Base-by-base conservation (phyloP, 2,329 filamentous ascomycete genomes). In the Cryphonectria nitschkei region DNA sequence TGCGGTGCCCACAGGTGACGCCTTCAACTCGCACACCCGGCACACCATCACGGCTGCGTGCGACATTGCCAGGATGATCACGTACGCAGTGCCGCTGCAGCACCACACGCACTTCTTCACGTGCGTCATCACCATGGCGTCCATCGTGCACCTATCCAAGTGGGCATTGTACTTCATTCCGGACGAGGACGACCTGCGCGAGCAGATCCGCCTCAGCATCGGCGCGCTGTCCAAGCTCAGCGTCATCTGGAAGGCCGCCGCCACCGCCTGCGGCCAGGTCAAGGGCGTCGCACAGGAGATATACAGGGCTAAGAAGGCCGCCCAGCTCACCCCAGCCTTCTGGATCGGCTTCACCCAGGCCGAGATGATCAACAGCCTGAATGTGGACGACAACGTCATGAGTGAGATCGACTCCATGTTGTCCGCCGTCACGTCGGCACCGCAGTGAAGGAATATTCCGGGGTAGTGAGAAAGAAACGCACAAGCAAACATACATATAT, bases 51-150 rank as follows among this genome's bases (percentile, higher is more conserved):
- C 90, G 41, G 92, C 93, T 0, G 94, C 95, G 0, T 91, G 91
- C 75, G 90, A 92, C 68, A 91, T 97, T 73, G 92, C 91, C 72
- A 88, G 89, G 74, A 85, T 95, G 75, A 89, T 94, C 65, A 91
- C 92, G 0, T 88, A 97, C 62, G 92, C 93, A 0, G 89, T 91
- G 5, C 87, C 90, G 0, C 83, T 95, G 1, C 85, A 91, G 5
- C 89, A 88, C 43, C 93, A 97, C 80, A 94, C 90, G 0, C 93
- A 94, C 70, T 95, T 95, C 81, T 94, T 96, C 82, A 93, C 91
- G 46, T 96, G 93, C 77, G 90, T 92, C 54, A 84, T 96, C 65
- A 93, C 93, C 1, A 84, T 95, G 68, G 92, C 91, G 26, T 93
- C 93, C 8, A 92, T 95, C 75, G 92, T 95, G 4, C 93, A 96